Base-by-base conservation (phyloP, 2,329 filamentous ascomycete genomes). In the Aspergillus candidus region DNA sequence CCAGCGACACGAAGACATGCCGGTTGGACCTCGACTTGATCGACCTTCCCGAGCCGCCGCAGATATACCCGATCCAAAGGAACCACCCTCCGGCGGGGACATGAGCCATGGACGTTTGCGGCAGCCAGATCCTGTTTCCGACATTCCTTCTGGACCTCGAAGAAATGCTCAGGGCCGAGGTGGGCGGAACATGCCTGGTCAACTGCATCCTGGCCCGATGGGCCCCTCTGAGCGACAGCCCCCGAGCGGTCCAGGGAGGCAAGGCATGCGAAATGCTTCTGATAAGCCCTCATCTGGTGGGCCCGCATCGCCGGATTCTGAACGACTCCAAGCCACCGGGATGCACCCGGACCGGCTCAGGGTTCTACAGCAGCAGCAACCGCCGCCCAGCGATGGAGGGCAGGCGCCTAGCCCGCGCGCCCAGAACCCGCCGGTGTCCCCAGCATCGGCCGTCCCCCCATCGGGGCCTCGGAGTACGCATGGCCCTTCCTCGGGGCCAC, bases 91-190 rank as follows among this genome's bases (percentile, higher is more conserved):
- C 35, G 61, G 67, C 3, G 56, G 62, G 27, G 68, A 78, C 51
- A 60, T 70, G 51, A 69, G 59, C 37, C 68, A 73, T 58, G 73
- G 73, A 27, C 68, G 75, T 39, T 59, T 75, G 14, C 61, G 67
- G n/a, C 64, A 65, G 51, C 60, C 63, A 12, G 66, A 68, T 11
- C 49, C 61, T 11, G 45, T 57, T 40, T 44, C 56, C 17, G 68
- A 80, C 14, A 72, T 67, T 39, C 78, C 79, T 17, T 77, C 75
- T 32, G 79, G 78, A 2, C 79, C 78, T 40, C 69, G 74, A 30
- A 69, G 65, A 47, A 67, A 62, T 43, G 51, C 57, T n/a, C 48
- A 58, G 42, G 60, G 59, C 10, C 60, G 69, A 35, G 59, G 60
- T 47, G 63, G 63, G n/a, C 66, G 72, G 32, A 69, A 65, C 47